Evolutionary conservation across 1,139 yeast genomes (phyloP).

Genomic region (Groenewaldozyma auringiensis): DNA sequence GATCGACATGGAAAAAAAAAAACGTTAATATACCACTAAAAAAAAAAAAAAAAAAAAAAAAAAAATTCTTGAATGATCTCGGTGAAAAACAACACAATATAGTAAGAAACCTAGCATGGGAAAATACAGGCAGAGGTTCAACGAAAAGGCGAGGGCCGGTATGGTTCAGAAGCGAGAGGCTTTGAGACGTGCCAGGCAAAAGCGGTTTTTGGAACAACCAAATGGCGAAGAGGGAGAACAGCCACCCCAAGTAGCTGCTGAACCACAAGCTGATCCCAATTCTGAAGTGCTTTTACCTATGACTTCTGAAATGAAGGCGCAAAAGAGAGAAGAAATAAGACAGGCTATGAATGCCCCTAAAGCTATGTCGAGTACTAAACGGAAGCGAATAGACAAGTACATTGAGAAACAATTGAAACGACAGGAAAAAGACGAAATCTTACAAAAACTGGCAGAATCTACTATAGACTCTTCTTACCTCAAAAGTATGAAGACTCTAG

Average conservation of each 20-base stretch:
- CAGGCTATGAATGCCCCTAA: conserved; percentile 45
- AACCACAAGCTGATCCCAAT: conserved; percentile 41
- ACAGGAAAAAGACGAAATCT: conserved; percentile 74
- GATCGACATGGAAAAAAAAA: neutral
- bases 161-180: conserved; percentile 76
- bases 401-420: conserved; percentile 74
- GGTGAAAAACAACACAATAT: too few relatives aligned
- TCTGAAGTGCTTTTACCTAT: conserved; percentile 50
- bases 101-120: too few relatives aligned
- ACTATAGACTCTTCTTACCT: conserved; percentile 58
- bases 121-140: conserved; percentile 69
- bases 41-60: too few relatives aligned
- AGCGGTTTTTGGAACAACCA: conserved; percentile 39
- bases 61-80: too few relatives aligned
- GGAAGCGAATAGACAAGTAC: conserved; percentile 48
- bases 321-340: conserved; percentile 56
- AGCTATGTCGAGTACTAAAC: conserved; percentile 64
- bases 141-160: conserved; percentile 80
- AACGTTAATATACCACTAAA: neutral
- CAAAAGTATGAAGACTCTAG: conserved; percentile 67
- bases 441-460: conserved; percentile 63
- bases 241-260: conserved; percentile 12
- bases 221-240: conserved; percentile 26
- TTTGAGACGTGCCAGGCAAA: conserved; percentile 59
- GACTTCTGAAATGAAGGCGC: conserved; percentile 49